Evolutionary conservation across 2,329 filamentous ascomycete genomes (phyloP), one percentile per base, ranked within the genome.

Genomic region (Colletotrichum neosansevieriae): DNA sequence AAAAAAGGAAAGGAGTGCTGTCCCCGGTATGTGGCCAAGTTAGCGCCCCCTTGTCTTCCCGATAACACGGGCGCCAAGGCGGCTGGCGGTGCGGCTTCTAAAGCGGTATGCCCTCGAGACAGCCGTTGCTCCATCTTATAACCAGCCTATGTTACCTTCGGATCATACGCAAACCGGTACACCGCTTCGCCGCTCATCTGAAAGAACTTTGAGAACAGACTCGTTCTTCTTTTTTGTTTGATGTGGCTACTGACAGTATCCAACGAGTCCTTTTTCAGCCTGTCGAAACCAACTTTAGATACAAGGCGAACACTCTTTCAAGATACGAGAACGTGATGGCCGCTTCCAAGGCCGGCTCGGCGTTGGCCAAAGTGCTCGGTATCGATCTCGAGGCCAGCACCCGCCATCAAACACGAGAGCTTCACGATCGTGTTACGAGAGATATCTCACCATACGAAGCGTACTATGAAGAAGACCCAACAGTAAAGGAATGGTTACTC

Each of bases 291-390:
- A 21, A 53, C n/a, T 19, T 38, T n/a, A 24, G 13, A 12, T 17
- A 24, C 42, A 17, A 34, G 29, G 19, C 24, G 4, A 4, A 36
- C 19, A 34, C 5, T 15, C 12, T 21, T 13, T 32, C n/a, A 12
- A 24, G 0, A 47, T 5, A 44, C 3, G 12, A 5, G 7, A 17
- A 45, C 29, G 24, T 21, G 36, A 69, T 69, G 67, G 50, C 56
- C 19, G 50, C 75, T 38, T 86, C 85, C 73, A 90, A 91, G 78
- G 72, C 91, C 72, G 92, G 93, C 79, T 90, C 91, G 75, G 82
- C 84, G 73, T 78, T 97, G 77, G 94, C 94, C 76, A 96, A 93
- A 78, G 85, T 84, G 67, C 85, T 98, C 34, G 91, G 92, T 63
- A 97, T 98, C 84, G 92, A 96, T 78, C 82, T 97, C 34, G 86